phyloP scores from a whole-genome alignment of 1,284 basidiomycete genomes.

The Naganishia sp. region DNA sequence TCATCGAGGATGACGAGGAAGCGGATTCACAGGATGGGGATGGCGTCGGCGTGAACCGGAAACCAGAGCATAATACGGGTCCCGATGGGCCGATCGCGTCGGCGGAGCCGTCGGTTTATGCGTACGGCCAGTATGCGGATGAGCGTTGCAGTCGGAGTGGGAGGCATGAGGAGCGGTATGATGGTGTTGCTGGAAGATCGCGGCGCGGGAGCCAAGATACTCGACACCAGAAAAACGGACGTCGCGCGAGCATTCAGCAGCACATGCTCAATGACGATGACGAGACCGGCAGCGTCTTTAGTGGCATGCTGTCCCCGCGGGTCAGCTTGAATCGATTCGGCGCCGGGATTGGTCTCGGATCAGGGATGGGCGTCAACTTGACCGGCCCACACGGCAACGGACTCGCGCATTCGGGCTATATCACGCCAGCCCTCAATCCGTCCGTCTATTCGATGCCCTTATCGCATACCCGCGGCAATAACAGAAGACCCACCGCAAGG shows the following conservation, averaged over 20 bases:
- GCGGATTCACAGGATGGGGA: slow-evolving; percentile 50
- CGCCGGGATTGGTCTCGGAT: slow-evolving; percentile 33
- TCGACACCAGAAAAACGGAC: slow-evolving; percentile 2
- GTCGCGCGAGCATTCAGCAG: slow-evolving; percentile 10
- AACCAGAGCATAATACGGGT: slow-evolving; percentile 33
- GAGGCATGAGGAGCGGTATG: slow-evolving; percentile 35
- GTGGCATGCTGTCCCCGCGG: slow-evolving; percentile 33
- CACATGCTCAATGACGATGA: slow-evolving; percentile 21
- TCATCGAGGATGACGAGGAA: slow-evolving; percentile 76
- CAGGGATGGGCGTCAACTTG: slow-evolving; percentile 34
- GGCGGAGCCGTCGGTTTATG: slow-evolving; percentile 7
- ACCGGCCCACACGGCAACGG: slow-evolving; percentile 21
- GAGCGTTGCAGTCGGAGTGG: slow-evolving; percentile 27
- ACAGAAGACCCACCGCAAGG: not conserved
- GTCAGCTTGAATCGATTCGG: slow-evolving; percentile 28
- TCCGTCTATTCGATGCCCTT: slow-evolving; percentile 27
- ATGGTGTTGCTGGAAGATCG: slow-evolving; percentile 22
- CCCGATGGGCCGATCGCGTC: slow-evolving; percentile 30
- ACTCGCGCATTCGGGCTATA: slow-evolving; percentile 11
- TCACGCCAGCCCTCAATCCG: slow-evolving; percentile 25
- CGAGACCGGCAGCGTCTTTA: slow-evolving; percentile 33
- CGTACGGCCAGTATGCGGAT: slow-evolving; percentile 27
- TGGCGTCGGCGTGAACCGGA: slow-evolving; percentile 57
- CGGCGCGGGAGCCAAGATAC: slow-evolving; percentile 19
- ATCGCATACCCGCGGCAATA: slow-evolving; percentile 3